phyloP scores from a whole-genome alignment of 371 early-diverging fungal species.

The Actinomortierella ambigua region DNA sequence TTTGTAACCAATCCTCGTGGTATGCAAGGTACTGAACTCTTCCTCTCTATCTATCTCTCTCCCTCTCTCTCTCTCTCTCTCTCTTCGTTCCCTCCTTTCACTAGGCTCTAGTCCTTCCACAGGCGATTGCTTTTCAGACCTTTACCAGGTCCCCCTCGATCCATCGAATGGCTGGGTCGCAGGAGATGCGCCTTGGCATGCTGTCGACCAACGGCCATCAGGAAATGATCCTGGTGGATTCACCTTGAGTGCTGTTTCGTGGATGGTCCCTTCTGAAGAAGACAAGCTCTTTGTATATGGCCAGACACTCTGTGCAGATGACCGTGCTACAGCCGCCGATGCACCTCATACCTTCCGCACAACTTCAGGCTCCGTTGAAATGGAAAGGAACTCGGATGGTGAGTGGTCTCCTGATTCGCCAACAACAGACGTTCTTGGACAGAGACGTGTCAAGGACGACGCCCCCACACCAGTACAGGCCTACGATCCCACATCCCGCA shows the following conservation, averaged over 20 bases:
- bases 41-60: neutral
- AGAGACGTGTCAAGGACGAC: slow-evolving; percentile 21
- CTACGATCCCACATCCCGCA: slow-evolving; percentile 12
- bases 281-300: slow-evolving; percentile 33
- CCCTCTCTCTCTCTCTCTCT: neutral
- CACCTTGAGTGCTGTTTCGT: slow-evolving; percentile 15
- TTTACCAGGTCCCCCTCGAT: slow-evolving; percentile 31
- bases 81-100: slow-evolving; percentile 9
- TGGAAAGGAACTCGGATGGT: neutral
- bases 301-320: slow-evolving; percentile 22
- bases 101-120: neutral
- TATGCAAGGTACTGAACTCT: neutral
- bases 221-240: neutral
- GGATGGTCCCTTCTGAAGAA: slow-evolving; percentile 24
- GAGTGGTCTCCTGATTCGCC: slow-evolving; percentile 5
- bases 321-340: slow-evolving; percentile 1
- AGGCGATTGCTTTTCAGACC: slow-evolving; percentile 33
- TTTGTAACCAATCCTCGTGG: neutral
- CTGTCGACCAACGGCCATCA: neutral
- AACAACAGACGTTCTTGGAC: slow-evolving; percentile 18
- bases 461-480: slow-evolving; percentile 32
- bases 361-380: slow-evolving; percentile 15
- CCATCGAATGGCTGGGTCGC: slow-evolving; percentile 25
- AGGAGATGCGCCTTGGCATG: slow-evolving; percentile 23
- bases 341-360: slow-evolving; percentile 10